Base-by-base conservation (phyloP, 306 rosid species). In the Betula pendula region DNA sequence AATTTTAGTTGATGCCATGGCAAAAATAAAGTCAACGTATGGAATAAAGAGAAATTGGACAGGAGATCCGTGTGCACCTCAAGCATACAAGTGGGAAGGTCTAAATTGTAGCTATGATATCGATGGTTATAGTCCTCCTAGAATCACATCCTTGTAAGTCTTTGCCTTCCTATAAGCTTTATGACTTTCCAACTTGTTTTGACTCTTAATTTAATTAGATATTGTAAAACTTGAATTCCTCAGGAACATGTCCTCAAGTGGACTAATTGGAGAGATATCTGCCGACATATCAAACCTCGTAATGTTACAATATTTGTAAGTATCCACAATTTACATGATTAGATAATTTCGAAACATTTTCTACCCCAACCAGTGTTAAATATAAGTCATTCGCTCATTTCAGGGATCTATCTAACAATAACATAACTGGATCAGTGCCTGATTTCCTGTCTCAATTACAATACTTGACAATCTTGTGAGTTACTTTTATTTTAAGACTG, bases 321-420 rank as follows among this genome's bases (percentile, higher is more conserved):
- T 75, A 10, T 75, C 45, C 74, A 59, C 58, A 2, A 56, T 22
- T 12, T 5, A n/a, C 62, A 20, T 27, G 63, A 67, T 58, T 48
- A 24, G 3, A 38, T 38, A 4, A 38, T 0, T 16, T 50, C 42
- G 17, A 19, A 40, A 53, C 60, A 38, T 58, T 12, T 6, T 24
- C 1, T n/a, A 38, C 1, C 15, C 12, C 11, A 45, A 33, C 2
- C 2, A 44, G 68, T 43, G 0, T 7, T 76, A 67, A 66, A 75
- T 56, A 73, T 53, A 65, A 62, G 55, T 11, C 1, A 25, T 13
- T n/a, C 63, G 2, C 52, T 59, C 5, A 55, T 87, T 73, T 72
- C 77, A 89, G 91, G 85, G 93, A 87, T 83, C 76, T 89, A 72
- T 89, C 93, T 31, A 81, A 88, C 79, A 88, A 85, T 44, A 71